Evolutionary conservation across 2,329 filamentous ascomycete genomes (phyloP).

Genomic region (Plectosphaerella plurivora): DNA sequence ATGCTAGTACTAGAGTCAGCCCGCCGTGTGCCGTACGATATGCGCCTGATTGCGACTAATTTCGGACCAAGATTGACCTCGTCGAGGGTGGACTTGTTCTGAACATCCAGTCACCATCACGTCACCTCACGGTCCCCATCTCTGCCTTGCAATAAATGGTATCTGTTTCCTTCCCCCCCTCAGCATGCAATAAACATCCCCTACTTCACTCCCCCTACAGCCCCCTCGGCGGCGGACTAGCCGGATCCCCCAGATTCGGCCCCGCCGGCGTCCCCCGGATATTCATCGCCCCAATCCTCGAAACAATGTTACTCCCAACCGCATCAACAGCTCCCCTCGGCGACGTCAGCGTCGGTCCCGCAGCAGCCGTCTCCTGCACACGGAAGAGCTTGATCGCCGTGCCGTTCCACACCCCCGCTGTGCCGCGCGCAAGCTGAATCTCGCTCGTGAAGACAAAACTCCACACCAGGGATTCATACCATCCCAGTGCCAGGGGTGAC

Average conservation of each 20-base stretch:
- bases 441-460: constrained; percentile 87
- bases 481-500: constrained; percentile 83
- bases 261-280: constrained; percentile 45
- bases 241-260: background rate
- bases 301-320: constrained; percentile 84
- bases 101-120: too few species aligned
- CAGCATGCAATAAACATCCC: background rate
- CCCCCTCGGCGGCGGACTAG: constrained; percentile 1
- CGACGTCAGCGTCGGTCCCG: constrained; percentile 75
- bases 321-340: constrained; percentile 90
- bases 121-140: too few species aligned
- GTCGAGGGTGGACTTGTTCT: too few species aligned
- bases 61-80: too few species aligned
- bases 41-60: too few species aligned
- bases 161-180: too few species aligned
- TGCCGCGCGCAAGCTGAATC: constrained; percentile 81
- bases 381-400: constrained; percentile 84
- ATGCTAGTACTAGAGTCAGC: too few species aligned
- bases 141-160: too few species aligned
- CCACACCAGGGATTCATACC: constrained; percentile 96
- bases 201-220: constrained; percentile 1
- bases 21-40: too few species aligned
- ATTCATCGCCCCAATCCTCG: constrained; percentile 78
- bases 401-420: constrained; percentile 90
- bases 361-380: constrained; percentile 77